Evolutionary conservation across 208 protist genomes (phyloP).

Genomic region (Crithidia brevicula): DNA sequence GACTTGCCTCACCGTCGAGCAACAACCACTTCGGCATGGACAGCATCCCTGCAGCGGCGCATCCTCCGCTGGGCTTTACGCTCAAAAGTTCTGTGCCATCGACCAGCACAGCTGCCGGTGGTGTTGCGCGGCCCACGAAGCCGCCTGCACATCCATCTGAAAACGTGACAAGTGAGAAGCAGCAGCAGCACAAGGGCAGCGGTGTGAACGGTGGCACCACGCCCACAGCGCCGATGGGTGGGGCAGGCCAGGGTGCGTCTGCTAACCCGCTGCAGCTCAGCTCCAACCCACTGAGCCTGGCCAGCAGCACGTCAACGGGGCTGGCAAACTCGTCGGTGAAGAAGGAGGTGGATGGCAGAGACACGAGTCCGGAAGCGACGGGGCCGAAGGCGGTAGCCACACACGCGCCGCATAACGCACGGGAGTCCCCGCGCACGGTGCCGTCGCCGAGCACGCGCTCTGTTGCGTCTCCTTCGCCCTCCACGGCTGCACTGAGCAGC

Average conservation of each 20-base stretch:
- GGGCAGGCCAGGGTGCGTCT: not conserved
- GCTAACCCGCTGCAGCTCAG: not conserved
- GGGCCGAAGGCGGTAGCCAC: not conserved
- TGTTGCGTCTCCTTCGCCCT: not conserved
- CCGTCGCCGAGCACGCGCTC: not conserved
- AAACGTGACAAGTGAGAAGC: too few species aligned
- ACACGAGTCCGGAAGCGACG: not conserved
- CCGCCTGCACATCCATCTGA: too few species aligned
- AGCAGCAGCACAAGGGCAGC: too few species aligned
- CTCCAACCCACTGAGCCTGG: conserved; percentile 11
- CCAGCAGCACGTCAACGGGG: conserved; percentile 12
- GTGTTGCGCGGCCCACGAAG: too few species aligned
- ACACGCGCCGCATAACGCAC: not conserved
- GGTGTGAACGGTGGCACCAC: too few species aligned
- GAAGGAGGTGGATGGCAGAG: not conserved
- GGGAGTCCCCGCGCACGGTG: not conserved
- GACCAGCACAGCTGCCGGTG: too few species aligned
- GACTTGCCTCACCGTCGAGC: not conserved
- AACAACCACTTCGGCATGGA: not conserved
- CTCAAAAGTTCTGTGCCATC: too few species aligned
- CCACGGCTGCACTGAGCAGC: not conserved
- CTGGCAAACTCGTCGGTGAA: not conserved
- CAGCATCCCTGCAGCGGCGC: too few species aligned
- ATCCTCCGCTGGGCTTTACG: too few species aligned
- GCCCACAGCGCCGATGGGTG: not conserved